A percentile compares a stretch with the other conserved stretches of the same genome.
These are phyloP conservation scores for Fusarium nelsonii DNA, from an alignment of 2,329 filamentous ascomycete genomes.

Conservation along the genomic window DNA sequence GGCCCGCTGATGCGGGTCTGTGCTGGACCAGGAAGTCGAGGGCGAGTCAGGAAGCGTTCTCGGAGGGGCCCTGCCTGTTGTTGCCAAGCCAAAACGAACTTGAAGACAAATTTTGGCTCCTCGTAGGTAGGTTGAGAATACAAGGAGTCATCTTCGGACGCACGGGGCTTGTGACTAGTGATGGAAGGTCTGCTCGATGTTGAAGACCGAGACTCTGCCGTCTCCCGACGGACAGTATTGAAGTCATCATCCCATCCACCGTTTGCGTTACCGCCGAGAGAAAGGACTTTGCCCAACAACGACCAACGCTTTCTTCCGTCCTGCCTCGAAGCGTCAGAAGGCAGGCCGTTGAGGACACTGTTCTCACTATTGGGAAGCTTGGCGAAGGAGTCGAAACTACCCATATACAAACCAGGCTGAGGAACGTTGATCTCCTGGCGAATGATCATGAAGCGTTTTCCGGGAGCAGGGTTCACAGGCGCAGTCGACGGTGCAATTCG, in stretches of 20 bases:
- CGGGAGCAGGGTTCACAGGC: conserved; percentile 86
- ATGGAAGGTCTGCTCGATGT: conserved; percentile 50
- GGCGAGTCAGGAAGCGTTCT: conserved; percentile 74
- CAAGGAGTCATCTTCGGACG: conserved; percentile 66
- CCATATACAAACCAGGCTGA: conserved; percentile 62
- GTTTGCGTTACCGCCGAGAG: conserved; percentile 46
- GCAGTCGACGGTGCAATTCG: conserved; percentile 76
- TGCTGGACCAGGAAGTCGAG: conserved; percentile 77
- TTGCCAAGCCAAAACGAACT: conserved; percentile 78
- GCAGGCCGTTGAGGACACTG: conserved; percentile 46
- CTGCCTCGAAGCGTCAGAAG: conserved; percentile 46
- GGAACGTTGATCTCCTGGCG: conserved; percentile 74
- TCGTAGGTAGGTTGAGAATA: conserved; percentile 67
- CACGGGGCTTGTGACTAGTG: conserved; percentile 50
- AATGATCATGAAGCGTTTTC: conserved; percentile 88
- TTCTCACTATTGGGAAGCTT: conserved; percentile 46
- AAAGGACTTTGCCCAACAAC: conserved; percentile 72
- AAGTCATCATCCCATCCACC: conserved; percentile 59
- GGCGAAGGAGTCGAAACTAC: conserved; percentile 62
- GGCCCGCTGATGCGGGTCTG: conserved; percentile 70
- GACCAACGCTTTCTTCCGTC: conserved; percentile 72
- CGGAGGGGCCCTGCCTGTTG: conserved; percentile 66
- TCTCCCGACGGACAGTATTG: conserved; percentile 64
- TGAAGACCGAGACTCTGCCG: conserved; percentile 59
- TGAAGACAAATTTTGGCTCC: conserved; percentile 74